A percentile compares a stretch with the other conserved stretches of the same genome.
Evolutionary conservation across 495 filamentous ascomycete genomes (phyloP).

Genomic region (Poronia punctata): DNA sequence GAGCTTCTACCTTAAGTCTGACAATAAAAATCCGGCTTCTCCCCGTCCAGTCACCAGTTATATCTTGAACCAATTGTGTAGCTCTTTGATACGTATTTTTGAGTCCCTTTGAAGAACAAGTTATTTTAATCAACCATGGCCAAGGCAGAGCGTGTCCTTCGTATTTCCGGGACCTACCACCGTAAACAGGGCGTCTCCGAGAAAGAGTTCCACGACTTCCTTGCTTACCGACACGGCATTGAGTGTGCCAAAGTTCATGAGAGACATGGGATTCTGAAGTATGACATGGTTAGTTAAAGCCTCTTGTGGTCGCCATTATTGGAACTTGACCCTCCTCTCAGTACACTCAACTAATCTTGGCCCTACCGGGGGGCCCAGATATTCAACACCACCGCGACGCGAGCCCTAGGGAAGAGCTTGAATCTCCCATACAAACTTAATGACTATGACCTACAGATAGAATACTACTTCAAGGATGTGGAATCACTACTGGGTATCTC

Average conservation of each 20-base stretch:
- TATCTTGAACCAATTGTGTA: no score
- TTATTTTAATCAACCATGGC: constrained; percentile 2
- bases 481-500: constrained; percentile 1
- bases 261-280: constrained; percentile 2
- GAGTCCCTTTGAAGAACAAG: no score
- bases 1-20: no score
- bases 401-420: background rate
- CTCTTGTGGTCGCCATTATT: no score
- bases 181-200: constrained; percentile 3
- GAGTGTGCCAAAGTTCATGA: constrained; percentile 1
- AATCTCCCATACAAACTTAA: background rate
- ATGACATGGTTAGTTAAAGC: background rate
- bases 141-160: constrained; percentile 1
- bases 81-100: no score
- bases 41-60: no score
- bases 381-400: background rate
- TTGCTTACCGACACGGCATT: background rate
- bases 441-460: background rate
- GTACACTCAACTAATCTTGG: background rate
- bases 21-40: no score
- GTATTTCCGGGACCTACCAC: background rate
- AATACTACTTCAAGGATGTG: constrained; percentile 5
- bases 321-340: background rate
- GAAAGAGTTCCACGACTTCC: background rate
- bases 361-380: background rate